phyloP scores from a whole-genome alignment of 148 eudicot genomes.

The Rhododendron mucronatum region DNA sequence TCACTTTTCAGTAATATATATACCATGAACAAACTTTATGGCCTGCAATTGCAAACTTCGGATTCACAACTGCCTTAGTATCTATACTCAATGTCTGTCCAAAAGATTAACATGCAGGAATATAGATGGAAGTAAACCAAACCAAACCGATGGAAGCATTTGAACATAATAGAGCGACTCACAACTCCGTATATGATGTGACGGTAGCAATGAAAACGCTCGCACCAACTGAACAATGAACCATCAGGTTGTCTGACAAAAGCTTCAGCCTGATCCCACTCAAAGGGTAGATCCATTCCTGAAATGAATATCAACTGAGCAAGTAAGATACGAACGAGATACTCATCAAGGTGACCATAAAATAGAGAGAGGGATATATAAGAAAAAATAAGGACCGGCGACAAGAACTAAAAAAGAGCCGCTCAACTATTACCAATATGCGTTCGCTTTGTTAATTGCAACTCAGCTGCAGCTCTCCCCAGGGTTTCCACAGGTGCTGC shows the following conservation, averaged over 20 bases:
- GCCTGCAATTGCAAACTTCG: background rate
- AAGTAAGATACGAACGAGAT: background rate
- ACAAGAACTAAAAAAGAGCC: background rate
- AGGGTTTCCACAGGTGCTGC: conserved; percentile 71
- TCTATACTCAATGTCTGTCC: background rate
- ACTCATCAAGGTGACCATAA: background rate
- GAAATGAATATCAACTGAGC: conserved; percentile 6
- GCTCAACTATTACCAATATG: conserved; percentile 43
- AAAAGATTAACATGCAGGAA: background rate
- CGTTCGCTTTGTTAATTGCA: conserved; percentile 71
- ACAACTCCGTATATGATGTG: conserved; percentile 70
- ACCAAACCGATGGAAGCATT: background rate
- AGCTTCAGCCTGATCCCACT: conserved; percentile 79
- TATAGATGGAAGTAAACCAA: background rate
- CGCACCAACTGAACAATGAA: conserved; percentile 91
- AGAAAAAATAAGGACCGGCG: background rate
- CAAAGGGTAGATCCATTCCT: conserved; percentile 88
- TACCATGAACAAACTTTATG: background rate
- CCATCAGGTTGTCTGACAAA: conserved; percentile 81
- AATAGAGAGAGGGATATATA: background rate
- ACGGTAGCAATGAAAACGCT: conserved; percentile 72
- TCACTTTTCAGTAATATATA: background rate
- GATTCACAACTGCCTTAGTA: background rate
- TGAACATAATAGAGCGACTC: conserved; percentile 21
- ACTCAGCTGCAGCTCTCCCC: conserved; percentile 81